A percentile compares a stretch with the other conserved stretches of the same genome.
These are phyloP conservation scores for Radiomyces spectabilis DNA, from an alignment of 192 early-diverging fungal genomes.

Conservation along the genomic window DNA sequence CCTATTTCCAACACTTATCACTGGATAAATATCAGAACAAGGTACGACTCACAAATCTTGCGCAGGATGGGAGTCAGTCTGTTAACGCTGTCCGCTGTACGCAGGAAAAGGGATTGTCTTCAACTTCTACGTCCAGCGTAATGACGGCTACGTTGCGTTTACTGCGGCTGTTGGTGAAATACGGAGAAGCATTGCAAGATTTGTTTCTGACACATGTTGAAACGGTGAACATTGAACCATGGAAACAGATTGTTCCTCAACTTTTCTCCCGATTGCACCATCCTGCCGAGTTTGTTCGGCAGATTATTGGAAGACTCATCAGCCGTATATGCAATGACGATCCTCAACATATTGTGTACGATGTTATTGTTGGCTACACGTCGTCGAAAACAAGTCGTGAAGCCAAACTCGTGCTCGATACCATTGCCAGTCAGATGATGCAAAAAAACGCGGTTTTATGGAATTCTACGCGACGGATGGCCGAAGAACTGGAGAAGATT, in stretches of 20 bases:
- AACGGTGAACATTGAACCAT: conserved; percentile 33
- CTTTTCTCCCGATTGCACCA: conserved; percentile 67
- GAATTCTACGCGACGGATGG: conserved; percentile 42
- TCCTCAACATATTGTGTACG: conserved; percentile 65
- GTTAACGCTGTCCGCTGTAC: too few species aligned
- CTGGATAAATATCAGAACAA: conserved; percentile 3
- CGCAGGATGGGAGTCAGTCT: too few species aligned
- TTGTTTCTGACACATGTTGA: conserved; percentile 34
- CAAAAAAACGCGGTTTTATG: conserved; percentile 35
- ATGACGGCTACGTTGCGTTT: conserved; percentile 54
- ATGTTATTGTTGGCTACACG: conserved; percentile 47
- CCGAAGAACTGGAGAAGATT: conserved; percentile 56
- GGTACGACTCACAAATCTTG: too few species aligned
- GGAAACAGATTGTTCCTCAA: conserved; percentile 69
- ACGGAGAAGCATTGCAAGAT: conserved; percentile 42
- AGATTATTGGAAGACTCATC: conserved; percentile 44
- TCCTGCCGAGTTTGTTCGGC: conserved; percentile 46
- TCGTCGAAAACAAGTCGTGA: conserved; percentile 31
- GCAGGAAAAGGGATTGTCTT: too few species aligned
- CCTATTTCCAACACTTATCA: conserved; percentile 9
- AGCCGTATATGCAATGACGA: conserved; percentile 47
- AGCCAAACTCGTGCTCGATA: conserved; percentile 26
- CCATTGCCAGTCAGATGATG: conserved; percentile 31
- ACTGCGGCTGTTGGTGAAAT: conserved; percentile 54
- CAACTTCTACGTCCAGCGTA: conserved; percentile 19